Evolutionary conservation across 371 early-diverging fungal species (phyloP).

Genomic region (Mortierella sp.): DNA sequence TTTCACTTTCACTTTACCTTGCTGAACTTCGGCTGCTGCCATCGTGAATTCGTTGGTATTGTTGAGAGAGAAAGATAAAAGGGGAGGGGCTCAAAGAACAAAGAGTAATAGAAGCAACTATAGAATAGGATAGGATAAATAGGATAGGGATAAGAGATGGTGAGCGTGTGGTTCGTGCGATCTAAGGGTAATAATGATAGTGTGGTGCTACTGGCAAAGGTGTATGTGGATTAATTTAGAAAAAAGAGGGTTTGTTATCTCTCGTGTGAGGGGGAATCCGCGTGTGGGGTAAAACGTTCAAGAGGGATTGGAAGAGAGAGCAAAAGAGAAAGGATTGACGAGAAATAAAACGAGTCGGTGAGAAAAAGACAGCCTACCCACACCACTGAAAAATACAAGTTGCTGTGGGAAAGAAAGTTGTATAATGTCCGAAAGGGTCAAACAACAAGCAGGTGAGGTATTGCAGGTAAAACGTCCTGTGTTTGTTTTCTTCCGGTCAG

Average conservation of each 20-base stretch:
- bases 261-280: neutral
- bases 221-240: neutral
- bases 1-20: conserved; percentile 11
- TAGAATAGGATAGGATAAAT: neutral
- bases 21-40: conserved; percentile 32
- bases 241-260: neutral
- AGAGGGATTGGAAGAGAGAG: conserved; percentile 15
- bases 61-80: neutral
- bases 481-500: neutral
- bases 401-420: conserved; percentile 4
- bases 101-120: neutral
- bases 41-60: conserved; percentile 8
- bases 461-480: neutral
- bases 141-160: neutral
- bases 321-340: neutral
- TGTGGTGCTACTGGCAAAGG: conserved; percentile 3
- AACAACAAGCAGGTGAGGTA: too few species aligned
- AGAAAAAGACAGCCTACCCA: conserved; percentile 2
- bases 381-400: neutral
- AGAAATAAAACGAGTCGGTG: neutral
- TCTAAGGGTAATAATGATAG: neutral
- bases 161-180: neutral
- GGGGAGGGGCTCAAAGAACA: neutral
- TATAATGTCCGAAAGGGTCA: too few species aligned
- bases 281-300: conserved; percentile 1